These are phyloP conservation scores for Solanum chaucha DNA, from an alignment of 257 asterid genomes.

Conservation along the genomic window DNA sequence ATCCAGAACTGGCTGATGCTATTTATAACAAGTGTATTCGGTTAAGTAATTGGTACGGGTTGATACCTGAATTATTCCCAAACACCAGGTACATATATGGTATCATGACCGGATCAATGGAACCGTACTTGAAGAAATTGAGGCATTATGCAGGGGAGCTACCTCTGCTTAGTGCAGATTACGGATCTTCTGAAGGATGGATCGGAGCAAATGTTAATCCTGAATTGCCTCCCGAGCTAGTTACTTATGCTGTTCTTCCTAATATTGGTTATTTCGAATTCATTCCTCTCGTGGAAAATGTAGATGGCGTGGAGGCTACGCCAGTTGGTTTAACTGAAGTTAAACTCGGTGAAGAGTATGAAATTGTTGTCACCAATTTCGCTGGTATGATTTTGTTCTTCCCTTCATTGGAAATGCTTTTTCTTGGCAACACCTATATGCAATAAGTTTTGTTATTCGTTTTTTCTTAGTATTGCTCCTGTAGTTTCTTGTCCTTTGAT, in stretches of 20 bases:
- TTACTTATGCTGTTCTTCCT: conserved; percentile 71
- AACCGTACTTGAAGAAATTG: conserved; percentile 70
- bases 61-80: conserved; percentile 67
- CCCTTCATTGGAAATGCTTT: background rate
- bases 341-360: conserved; percentile 66
- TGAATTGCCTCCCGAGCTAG: conserved; percentile 57
- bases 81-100: conserved; percentile 67
- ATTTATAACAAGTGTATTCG: conserved; percentile 34
- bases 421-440: no score
- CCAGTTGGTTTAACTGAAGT: conserved; percentile 74
- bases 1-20: conserved; percentile 55
- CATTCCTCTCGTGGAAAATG: conserved; percentile 40
- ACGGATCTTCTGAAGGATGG: conserved; percentile 97
- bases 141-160: conserved; percentile 79
- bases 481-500: background rate
- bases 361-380: conserved; percentile 63
- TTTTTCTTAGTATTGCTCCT: background rate
- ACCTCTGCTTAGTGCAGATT: conserved; percentile 80
- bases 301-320: conserved; percentile 15
- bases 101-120: conserved; percentile 98
- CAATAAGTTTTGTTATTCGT: no score
- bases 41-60: conserved; percentile 66
- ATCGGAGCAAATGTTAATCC: conserved; percentile 79
- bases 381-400: conserved; percentile 37
- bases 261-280: conserved; percentile 82